A percentile compares a stretch with the other conserved stretches of the same genome.
phyloP scores from a whole-genome alignment of 225 moss, liverwort and hornwort genomes.

The Bryum argenteum region DNA sequence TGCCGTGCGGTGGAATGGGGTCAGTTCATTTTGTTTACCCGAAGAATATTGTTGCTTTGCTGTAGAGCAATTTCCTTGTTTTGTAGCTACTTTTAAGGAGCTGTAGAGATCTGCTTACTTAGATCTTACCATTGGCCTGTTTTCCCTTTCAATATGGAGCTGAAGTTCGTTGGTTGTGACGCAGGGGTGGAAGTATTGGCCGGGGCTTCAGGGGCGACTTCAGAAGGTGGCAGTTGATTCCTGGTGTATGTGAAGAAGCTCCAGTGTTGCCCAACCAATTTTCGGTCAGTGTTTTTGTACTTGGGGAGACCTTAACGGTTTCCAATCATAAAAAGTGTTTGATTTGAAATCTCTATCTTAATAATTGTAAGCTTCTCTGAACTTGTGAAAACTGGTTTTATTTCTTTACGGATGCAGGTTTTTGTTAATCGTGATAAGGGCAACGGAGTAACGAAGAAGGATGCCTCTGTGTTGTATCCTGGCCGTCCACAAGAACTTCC shows the following conservation, averaged over 20 bases:
- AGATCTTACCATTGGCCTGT: constrained; percentile 9
- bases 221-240: constrained; percentile 95
- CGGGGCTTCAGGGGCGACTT: constrained; percentile 99
- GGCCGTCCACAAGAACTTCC: constrained; percentile 62
- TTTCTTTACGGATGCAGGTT: constrained; percentile 60
- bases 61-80: constrained; percentile 4
- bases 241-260: constrained; percentile 88
- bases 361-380: constrained; percentile 28
- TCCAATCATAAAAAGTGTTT: background rate
- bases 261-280: constrained; percentile 93
- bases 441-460: constrained; percentile 59
- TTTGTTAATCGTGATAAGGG: constrained; percentile 87
- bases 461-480: constrained; percentile 84
- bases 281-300: constrained; percentile 58
- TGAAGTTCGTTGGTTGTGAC: constrained; percentile 23
- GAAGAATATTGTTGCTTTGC: constrained; percentile 5
- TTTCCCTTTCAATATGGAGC: constrained; percentile 1
- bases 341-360: constrained; percentile 6
- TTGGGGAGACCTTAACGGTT: background rate
- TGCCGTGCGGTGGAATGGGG: constrained; percentile 99
- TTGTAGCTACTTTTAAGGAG: constrained; percentile 7
- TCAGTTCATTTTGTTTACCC: constrained; percentile 40
- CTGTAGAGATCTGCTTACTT: constrained; percentile 12
- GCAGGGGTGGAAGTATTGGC: constrained; percentile 95
- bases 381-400: constrained; percentile 25